phyloP scores from a whole-genome alignment of 371 early-diverging fungal genomes.

The Parasitella parasitica region DNA sequence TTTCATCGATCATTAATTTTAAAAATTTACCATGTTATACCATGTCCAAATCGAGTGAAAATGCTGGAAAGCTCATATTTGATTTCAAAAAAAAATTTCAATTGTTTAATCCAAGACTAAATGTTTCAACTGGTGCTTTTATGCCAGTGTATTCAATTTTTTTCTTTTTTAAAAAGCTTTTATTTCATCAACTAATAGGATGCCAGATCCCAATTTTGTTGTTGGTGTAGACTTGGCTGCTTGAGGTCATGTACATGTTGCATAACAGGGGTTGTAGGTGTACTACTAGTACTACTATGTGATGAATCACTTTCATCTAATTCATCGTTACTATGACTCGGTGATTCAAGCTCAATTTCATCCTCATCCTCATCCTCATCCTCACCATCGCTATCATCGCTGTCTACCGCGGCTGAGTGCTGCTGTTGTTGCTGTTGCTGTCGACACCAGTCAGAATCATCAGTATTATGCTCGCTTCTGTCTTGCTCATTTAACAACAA shows the following conservation, averaged over 20 bases:
- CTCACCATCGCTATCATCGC: background rate
- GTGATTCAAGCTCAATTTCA: background rate
- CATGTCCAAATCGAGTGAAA: no score
- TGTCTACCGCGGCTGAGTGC: background rate
- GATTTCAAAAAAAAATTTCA: no score
- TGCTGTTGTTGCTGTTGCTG: background rate
- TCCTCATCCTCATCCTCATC: conserved; percentile 3
- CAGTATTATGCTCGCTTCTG: background rate
- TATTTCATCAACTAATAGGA: background rate
- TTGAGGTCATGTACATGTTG: background rate
- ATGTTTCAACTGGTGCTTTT: no score
- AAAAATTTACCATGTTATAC: no score
- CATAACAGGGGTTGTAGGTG: conserved; percentile 14
- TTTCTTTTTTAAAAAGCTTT: conserved; percentile 1
- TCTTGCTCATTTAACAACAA: conserved; percentile 16
- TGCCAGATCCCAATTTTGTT: background rate
- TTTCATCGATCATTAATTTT: no score
- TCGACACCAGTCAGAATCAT: conserved; percentile 1
- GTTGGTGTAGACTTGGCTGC: background rate
- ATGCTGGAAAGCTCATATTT: no score
- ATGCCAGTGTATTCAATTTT: no score
- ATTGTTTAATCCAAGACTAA: no score
- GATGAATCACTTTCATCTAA: no score
- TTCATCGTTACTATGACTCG: background rate
- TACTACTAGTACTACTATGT: conserved; percentile 3